Evolutionary conservation across 257 asterid genomes (phyloP).

Genomic region (Solanum dulcamara): DNA sequence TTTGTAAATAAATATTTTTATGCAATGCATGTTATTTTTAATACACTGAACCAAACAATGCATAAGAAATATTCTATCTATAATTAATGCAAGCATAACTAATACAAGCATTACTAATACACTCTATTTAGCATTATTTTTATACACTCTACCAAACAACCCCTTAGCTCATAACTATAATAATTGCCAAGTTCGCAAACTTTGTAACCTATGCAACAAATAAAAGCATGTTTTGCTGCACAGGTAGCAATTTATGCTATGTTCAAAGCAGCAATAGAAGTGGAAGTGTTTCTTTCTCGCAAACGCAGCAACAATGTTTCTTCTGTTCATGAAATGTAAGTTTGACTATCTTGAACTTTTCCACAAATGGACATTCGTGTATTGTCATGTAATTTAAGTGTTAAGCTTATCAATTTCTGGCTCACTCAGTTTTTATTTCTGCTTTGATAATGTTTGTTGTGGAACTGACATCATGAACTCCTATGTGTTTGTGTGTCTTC

Average conservation of each 20-base stretch:
- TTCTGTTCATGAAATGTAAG: conserved; percentile 57
- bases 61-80: no score
- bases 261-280: conserved; percentile 57
- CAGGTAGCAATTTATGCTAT: conserved; percentile 74
- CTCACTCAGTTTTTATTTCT: neutral
- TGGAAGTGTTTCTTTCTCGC: conserved; percentile 57
- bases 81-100: no score
- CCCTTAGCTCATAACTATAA: neutral
- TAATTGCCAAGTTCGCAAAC: neutral
- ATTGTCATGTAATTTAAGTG: neutral
- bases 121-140: no score
- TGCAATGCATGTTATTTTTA: no score
- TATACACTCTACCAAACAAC: no score
- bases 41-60: no score
- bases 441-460: neutral
- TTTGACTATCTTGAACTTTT: conserved; percentile 1
- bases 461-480: neutral
- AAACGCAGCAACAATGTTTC: conserved; percentile 56
- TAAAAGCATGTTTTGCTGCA: neutral
- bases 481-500: neutral
- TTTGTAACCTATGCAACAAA: neutral
- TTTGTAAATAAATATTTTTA: no score
- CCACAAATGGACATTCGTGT: neutral
- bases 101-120: no score
- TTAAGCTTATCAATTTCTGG: neutral